Evolutionary conservation across 768 basidiomycete species (phyloP).

Genomic region (Kwoniella botswanensis): DNA sequence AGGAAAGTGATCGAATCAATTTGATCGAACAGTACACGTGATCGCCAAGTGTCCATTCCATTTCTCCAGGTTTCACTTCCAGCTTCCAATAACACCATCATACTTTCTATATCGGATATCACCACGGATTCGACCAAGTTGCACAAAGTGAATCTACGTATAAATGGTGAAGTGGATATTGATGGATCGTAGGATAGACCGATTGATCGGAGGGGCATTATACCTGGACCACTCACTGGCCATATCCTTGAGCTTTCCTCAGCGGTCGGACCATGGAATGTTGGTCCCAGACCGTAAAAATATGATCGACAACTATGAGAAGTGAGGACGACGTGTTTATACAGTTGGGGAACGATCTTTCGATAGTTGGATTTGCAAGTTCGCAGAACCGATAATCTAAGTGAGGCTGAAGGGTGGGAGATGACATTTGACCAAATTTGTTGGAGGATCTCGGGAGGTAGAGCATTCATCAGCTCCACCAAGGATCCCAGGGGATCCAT

Average conservation of each 20-base stretch:
- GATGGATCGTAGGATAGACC: constrained; percentile 11
- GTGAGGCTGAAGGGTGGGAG: not conserved
- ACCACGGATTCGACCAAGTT: constrained; percentile 3
- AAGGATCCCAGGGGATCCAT: not conserved
- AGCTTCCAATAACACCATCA: not conserved
- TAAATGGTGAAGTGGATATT: not conserved
- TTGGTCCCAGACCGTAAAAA: constrained; percentile 11
- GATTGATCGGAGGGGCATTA: constrained; percentile 5
- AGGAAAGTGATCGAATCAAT: constrained; percentile 13
- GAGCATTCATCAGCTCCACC: not conserved
- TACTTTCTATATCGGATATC: not conserved
- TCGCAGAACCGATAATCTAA: not conserved
- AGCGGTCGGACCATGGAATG: not conserved
- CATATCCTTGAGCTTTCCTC: not conserved
- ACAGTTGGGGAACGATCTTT: not conserved
- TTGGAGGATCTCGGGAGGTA: constrained; percentile 1
- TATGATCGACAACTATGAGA: not conserved
- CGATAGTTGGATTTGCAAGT: constrained; percentile 1
- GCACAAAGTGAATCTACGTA: constrained; percentile 14
- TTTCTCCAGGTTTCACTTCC: not conserved
- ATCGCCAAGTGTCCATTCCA: constrained; percentile 14
- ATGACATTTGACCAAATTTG: not conserved
- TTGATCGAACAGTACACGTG: constrained; percentile 17
- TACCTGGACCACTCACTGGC: constrained; percentile 17
- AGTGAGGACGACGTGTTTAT: not conserved